Base-by-base conservation (phyloP, 2,329 filamentous ascomycete genomes). In the Thelonectria discophora region DNA sequence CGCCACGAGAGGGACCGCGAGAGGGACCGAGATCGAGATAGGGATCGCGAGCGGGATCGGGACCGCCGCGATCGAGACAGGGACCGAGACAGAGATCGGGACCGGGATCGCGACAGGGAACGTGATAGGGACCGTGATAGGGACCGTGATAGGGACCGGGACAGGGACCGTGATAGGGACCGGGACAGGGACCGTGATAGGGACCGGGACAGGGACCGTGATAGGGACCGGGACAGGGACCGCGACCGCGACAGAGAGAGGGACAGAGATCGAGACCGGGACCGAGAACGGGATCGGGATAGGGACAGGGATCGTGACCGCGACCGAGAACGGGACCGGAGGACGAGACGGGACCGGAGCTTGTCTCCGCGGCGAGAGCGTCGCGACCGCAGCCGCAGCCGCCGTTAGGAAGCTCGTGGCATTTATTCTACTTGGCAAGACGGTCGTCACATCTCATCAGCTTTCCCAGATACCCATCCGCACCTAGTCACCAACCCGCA, bases 181-280 rank as follows among this genome's bases (percentile, higher is more conserved):
- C 76, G 77, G 10, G 77, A 74, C 54, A 82, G 80, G 67, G 86
- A 87, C 53, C 84, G 82, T 71, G 85, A 87, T 71, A 82, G 86
- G 49, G 86, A 88, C 71, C 82, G 83, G 63, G 86, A 89, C 21
- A 11, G 49, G 3, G 39, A 72, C 27, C 67, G 64, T 3, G 69
- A 70, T n/a, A 64, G 66, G n/a, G 49, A 52, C 13, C 17, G 50
- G 32, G 70, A 71, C 17, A 52, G 64, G 24, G 69, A 72, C n/a
- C 51, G 67, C 5, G 52, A 75, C 32, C 11, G 34, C 12, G 34
- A 37, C 34, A 9, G 34, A 13, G 34, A 37, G 3, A 9, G 60
- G 50, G 60, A 63, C 34, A 64, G 64, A 59, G 65, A 66, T 52
- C 63, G 17, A 69, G 75, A 61, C 15, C 64, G 73, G 55, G 72